Evolutionary conservation across 2,329 filamentous ascomycete genomes (phyloP), one percentile per base, ranked within the genome.

Genomic region (Fonsecaea pedrosoi): DNA sequence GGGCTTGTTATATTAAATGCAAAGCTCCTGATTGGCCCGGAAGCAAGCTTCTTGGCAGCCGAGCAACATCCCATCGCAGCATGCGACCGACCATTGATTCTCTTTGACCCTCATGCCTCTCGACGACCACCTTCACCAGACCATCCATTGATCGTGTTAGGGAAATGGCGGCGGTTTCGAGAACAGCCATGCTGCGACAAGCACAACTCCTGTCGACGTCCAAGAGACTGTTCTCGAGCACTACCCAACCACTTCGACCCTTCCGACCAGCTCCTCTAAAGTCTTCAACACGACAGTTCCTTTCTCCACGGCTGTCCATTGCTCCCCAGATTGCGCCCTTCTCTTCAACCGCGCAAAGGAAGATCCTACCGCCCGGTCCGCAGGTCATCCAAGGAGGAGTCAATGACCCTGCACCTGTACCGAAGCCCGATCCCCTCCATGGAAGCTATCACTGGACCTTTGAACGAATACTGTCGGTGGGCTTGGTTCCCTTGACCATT

Each of bases 371-470:
- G 67, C 89, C 93, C 64, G 87, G 91, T 72, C 93, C 94, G 76
- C 95, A 94, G 84, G 82, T 84, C 65, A 86, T 96, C 73, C 77
- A 91, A 68, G 93, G 92, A 68, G 70, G 75, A 90, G 92, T 94
- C 77, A 99, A 99, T 82, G 94, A 98, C 76, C 87, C 95, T 64
- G 91, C 87, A 37, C 87, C 87, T 45, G 81, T 97, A 30, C 94
- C 93, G 54, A 78, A 86, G 25, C 82, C 92, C 61, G 87, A 86
- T 73, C 89, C 94, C 50, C 84, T 88, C 64, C 92, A 99, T 82
- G 95, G 95, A 74, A 96, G 91, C 80, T 99, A 98, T 85, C 95
- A 99, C 87, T 99, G 95, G 95, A 92, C 91, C 68, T 97, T 97
- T 76, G 95, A 99, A 85, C 84, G 88, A 77, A 78, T 92, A 64